A percentile compares a stretch with the other conserved stretches of the same genome.
Evolutionary conservation across 345 rosid species (phyloP).

Genomic region (Lumnitzera littorea): DNA sequence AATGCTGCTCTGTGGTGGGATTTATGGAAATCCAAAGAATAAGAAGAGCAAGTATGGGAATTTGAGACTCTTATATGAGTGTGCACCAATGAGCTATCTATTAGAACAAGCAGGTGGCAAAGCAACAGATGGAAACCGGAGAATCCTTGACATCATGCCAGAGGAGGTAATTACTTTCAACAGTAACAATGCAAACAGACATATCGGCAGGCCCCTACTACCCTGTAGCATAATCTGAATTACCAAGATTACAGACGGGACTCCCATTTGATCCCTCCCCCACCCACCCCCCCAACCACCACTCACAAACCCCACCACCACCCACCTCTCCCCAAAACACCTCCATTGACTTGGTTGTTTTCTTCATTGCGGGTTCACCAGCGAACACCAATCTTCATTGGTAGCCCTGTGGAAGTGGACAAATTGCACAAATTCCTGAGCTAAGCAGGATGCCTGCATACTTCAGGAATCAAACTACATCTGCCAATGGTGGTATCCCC

Average conservation of each 20-base stretch:
- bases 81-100: slow-evolving; percentile 33
- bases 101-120: slow-evolving; percentile 36
- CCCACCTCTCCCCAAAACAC: too few relatives aligned
- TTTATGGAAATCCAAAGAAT: slow-evolving; percentile 29
- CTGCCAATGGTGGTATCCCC: too few relatives aligned
- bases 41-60: slow-evolving; percentile 27
- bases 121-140: slow-evolving; percentile 28
- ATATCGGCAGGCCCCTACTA: too few relatives aligned
- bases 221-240: too few relatives aligned
- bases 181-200: too few relatives aligned
- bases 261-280: too few relatives aligned
- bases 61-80: slow-evolving; percentile 24
- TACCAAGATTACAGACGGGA: too few relatives aligned
- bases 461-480: neutral
- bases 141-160: slow-evolving; percentile 38
- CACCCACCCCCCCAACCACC: too few relatives aligned
- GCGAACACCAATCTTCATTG: slow-evolving; percentile 23
- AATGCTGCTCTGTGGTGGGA: slow-evolving; percentile 27
- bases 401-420: too few relatives aligned
- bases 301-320: too few relatives aligned
- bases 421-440: slow-evolving; percentile 25
- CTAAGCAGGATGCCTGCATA: slow-evolving; percentile 10
- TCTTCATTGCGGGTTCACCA: slow-evolving; percentile 26
- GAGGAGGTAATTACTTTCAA: slow-evolving; percentile 14
- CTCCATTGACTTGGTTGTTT: too few relatives aligned